phyloP scores from a whole-genome alignment of 148 eudicot genomes.

The Tetragonia tetragonoides region DNA sequence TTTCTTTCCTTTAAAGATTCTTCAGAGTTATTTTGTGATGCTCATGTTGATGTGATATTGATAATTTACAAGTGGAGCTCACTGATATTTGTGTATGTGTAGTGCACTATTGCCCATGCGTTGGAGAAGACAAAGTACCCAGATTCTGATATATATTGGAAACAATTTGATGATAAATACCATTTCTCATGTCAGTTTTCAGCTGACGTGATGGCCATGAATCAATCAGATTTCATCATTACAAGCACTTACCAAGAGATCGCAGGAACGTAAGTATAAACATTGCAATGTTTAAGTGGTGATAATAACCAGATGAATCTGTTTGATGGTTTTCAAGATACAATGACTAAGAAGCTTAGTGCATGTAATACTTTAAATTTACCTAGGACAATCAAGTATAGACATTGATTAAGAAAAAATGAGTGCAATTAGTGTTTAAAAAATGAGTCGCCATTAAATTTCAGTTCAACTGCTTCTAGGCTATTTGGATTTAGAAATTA shows the following conservation, averaged over 20 bases:
- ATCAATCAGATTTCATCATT: slow-evolving; percentile 89
- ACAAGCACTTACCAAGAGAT: slow-evolving; percentile 99
- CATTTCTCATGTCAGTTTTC: slow-evolving; percentile 97
- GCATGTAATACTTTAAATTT: background rate
- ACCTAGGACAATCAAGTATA: background rate
- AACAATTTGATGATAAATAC: slow-evolving; percentile 77
- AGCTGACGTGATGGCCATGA: slow-evolving; percentile 97
- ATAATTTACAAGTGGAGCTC: background rate
- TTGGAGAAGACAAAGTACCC: slow-evolving; percentile 99
- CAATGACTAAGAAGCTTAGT: background rate
- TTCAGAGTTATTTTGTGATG: background rate
- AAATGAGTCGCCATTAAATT: background rate
- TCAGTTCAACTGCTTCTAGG: background rate
- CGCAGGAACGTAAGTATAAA: slow-evolving; percentile 86
- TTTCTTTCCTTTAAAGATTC: no score
- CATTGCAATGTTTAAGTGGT: background rate
- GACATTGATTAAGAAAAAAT: no score
- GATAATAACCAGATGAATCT: background rate
- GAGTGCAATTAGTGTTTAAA: no score
- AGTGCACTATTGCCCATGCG: slow-evolving; percentile 98
- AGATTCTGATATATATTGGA: slow-evolving; percentile 95
- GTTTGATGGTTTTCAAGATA: background rate
- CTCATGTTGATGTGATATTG: background rate
- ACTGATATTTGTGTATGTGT: slow-evolving; percentile 18
- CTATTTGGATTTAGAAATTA: background rate